Percentiles rank a stretch among this genome's conserved stretches.
phyloP scores from a whole-genome alignment of 2,329 filamentous ascomycete species.

The Phaeosphaeria sp. region DNA sequence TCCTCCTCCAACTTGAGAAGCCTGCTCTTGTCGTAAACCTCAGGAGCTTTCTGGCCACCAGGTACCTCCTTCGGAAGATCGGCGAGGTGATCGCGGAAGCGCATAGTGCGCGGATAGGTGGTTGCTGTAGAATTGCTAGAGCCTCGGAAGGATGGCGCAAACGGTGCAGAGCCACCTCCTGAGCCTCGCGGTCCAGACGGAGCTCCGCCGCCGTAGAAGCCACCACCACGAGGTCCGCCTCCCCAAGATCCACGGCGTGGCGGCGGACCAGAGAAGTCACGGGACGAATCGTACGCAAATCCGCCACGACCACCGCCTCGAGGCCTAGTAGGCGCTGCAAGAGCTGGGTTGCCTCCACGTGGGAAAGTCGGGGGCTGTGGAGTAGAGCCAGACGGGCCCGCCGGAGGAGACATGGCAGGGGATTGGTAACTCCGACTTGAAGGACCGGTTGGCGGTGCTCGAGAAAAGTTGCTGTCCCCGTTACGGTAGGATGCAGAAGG shows the following conservation, averaged over 20 bases:
- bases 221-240: constrained; percentile 39
- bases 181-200: constrained; percentile 46
- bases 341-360: constrained; percentile 44
- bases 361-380: constrained; percentile 45
- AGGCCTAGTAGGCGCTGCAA: constrained; percentile 50
- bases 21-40: constrained; percentile 52
- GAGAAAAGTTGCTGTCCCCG: constrained; percentile 41
- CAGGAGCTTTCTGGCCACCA: constrained; percentile 53
- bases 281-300: constrained; percentile 47
- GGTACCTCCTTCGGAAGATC: constrained; percentile 54
- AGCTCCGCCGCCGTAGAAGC: constrained; percentile 33
- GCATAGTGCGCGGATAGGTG: constrained; percentile 56
- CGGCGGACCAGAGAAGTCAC: constrained; percentile 42
- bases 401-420: constrained; percentile 49
- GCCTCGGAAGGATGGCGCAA: constrained; percentile 50
- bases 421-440: constrained; percentile 45
- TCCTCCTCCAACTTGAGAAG: constrained; percentile 57
- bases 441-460: constrained; percentile 50
- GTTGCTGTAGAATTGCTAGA: constrained; percentile 52
- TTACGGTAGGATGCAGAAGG: constrained; percentile 47
- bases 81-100: constrained; percentile 52
- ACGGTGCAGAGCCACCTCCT: constrained; percentile 33
- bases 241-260: constrained; percentile 47
- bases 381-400: constrained; percentile 43
- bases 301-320: constrained; percentile 51